Evolutionary conservation across 2,329 filamentous ascomycete genomes (phyloP).

Genomic region (Ophiocordyceps camponoti-saundersi): DNA sequence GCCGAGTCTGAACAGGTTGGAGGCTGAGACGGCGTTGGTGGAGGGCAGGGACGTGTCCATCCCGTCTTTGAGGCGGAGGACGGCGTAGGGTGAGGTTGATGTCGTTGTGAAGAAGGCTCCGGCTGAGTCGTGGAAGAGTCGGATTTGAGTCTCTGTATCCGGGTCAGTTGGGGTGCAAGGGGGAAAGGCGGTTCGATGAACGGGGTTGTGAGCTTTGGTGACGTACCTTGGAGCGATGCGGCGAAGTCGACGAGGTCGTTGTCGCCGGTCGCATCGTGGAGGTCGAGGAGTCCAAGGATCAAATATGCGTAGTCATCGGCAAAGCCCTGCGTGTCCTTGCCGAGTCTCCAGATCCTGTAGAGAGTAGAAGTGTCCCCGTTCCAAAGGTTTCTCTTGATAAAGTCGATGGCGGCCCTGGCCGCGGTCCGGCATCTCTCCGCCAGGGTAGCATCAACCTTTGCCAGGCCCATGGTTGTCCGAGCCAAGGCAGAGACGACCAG

Average conservation of each 20-base stretch:
- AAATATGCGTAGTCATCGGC: constrained; percentile 92
- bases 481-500: constrained; percentile 74
- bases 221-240: constrained; percentile 56
- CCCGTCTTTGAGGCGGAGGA: constrained; percentile 82
- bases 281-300: constrained; percentile 62
- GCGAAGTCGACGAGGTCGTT: constrained; percentile 65
- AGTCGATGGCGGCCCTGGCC: constrained; percentile 52
- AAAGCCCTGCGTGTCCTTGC: constrained; percentile 52
- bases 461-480: constrained; percentile 53
- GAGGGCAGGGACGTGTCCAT: constrained; percentile 89
- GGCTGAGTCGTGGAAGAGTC: constrained; percentile 57
- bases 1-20: constrained; percentile 71
- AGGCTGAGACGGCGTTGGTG: constrained; percentile 72
- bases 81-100: constrained; percentile 44
- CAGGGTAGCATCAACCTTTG: constrained; percentile 36
- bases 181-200: background rate
- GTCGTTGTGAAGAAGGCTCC: constrained; percentile 62
- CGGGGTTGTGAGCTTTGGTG: background rate
- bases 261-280: constrained; percentile 72
- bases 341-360: constrained; percentile 57
- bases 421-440: constrained; percentile 44
- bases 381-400: constrained; percentile 61
- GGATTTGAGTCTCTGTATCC: constrained; percentile 47
- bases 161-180: background rate
- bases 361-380: constrained; percentile 43